Percentiles rank a stretch among this genome's conserved stretches.
These are phyloP conservation scores for Penicillium sp. DNA, from an alignment of 2,329 filamentous ascomycete genomes.

Conservation along the genomic window DNA sequence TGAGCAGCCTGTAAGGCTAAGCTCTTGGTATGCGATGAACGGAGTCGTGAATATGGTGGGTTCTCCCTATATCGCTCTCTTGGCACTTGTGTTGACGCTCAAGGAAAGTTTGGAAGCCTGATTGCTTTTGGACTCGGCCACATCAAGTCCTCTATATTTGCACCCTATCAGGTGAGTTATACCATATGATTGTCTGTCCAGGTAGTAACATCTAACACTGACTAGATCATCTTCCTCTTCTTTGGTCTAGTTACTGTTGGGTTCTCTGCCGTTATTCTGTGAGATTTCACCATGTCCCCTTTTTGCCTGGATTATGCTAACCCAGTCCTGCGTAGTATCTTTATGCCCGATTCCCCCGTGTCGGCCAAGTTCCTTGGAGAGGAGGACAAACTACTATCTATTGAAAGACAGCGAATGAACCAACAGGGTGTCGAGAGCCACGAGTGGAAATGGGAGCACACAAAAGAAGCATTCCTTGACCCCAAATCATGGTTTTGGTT, in stretches of 20 bases:
- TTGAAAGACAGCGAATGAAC: conserved; percentile 48
- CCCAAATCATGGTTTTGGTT: conserved; percentile 56
- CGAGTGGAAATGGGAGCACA: conserved; percentile 46
- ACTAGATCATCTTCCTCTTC: conserved; percentile 29
- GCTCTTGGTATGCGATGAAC: conserved; percentile 50
- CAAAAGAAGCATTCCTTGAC: conserved; percentile 49
- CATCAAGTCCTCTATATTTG: conserved; percentile 37
- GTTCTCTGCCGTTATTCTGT: conserved; percentile 45
- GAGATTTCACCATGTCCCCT: conserved; percentile 1
- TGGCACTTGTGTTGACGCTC: neutral
- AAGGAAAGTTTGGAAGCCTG: conserved; percentile 41
- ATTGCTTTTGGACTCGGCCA: conserved; percentile 48
- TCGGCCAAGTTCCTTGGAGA: conserved; percentile 50
- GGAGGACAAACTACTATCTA: conserved; percentile 50
- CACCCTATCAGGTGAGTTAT: conserved; percentile 43
- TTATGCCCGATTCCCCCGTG: conserved; percentile 58
- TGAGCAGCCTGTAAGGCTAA: conserved; percentile 45
- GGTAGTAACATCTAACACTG: neutral
- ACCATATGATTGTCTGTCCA: too few species aligned
- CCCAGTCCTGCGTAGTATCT: conserved; percentile 21
- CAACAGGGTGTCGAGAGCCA: conserved; percentile 38
- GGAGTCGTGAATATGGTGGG: conserved; percentile 46
- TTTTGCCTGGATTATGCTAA: neutral
- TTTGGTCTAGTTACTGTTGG: conserved; percentile 45
- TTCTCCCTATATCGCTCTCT: neutral